Base-by-base conservation (phyloP, 108 stramenopile species). In the Asterionellopsis glacialis region DNA sequence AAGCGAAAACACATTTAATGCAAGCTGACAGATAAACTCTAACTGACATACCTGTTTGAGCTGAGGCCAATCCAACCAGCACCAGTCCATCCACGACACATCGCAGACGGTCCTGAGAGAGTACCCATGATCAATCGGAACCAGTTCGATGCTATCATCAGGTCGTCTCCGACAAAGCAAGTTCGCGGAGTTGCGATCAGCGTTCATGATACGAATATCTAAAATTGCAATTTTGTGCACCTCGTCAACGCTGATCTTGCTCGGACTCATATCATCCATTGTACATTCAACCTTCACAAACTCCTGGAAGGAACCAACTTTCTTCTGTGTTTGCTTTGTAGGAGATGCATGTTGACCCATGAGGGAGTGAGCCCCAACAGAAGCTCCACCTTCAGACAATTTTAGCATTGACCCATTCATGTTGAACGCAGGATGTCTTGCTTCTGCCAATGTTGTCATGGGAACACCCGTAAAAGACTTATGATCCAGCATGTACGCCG, bases 11-110 rank as follows among this genome's bases (percentile, higher is more conserved):
- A 58, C 9, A n/a, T n/a, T n/a, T 12, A 61, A 24, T 39, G 10
- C 1, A 21, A 18, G 59, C 1, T 2, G 11, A 0, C 24, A 54
- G 16, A 12, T 41, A 40, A 26, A 11, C 19, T 6, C 19, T 15
- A 40, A 23, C 0, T 21, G 9, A 59, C 80, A 22, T 66, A 81
- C 80, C 75, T 89, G 51, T 65, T 94, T 93, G 55, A 94, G 52
- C 70, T 98, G 97, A 5, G 92, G 88, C 95, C 95, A 99, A 65
- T 97, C 94, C 24, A 99, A 73, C 98, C 98, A 99, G 53, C 95
- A 95, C 97, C 95, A 96, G 73, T 99, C 97, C 74, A 94, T 96
- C 95, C 96, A 97, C 6, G 86, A 94, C n/a, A 97, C 94, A 65
- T 95, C 93, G 9, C 90, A 75, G 24, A 77, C 75, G 50, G 90